A percentile compares a stretch with the other conserved stretches of the same genome.
phyloP scores from a whole-genome alignment of 2,329 filamentous ascomycete genomes.

The Monosporascus sp. region DNA sequence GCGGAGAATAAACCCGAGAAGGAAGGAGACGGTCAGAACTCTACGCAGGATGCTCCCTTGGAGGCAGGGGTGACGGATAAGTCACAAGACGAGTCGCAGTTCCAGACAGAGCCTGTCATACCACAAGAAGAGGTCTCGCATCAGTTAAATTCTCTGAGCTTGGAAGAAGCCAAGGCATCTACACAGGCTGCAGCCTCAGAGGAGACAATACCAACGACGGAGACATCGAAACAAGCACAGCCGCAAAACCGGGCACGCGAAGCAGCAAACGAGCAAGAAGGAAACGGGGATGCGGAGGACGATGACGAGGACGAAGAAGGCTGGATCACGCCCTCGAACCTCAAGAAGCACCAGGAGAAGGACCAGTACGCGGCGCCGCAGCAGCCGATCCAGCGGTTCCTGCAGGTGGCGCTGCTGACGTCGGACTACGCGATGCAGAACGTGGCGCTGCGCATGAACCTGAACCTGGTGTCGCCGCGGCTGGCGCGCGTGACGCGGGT shows the following conservation, averaged over 20 bases:
- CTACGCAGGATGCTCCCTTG: neutral
- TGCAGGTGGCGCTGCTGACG: constrained; percentile 88
- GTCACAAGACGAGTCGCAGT: constrained; percentile 1
- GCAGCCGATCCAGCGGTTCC: constrained; percentile 53
- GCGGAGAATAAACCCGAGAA: constrained; percentile 11
- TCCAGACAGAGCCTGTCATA: constrained; percentile 8
- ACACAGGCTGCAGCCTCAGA: constrained; percentile 9
- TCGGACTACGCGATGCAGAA: constrained; percentile 98
- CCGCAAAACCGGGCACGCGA: constrained; percentile 2
- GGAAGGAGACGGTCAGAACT: constrained; percentile 1
- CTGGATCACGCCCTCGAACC: constrained; percentile 93
- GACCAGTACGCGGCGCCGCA: constrained; percentile 48
- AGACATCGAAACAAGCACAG: neutral
- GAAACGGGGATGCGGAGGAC: constrained; percentile 32
- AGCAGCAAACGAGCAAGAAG: constrained; percentile 6
- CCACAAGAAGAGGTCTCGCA: constrained; percentile 18
- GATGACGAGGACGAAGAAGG: constrained; percentile 57
- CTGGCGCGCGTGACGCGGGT: constrained; percentile 77
- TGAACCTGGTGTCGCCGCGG: constrained; percentile 76
- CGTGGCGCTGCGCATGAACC: constrained; percentile 88
- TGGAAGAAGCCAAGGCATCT: constrained; percentile 15
- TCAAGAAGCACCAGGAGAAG: constrained; percentile 75
- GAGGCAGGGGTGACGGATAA: constrained; percentile 1
- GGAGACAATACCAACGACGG: neutral
- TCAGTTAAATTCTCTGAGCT: constrained; percentile 17